Base-by-base conservation (phyloP, 208 protist species). In the Naegleria fowleri region DNA sequence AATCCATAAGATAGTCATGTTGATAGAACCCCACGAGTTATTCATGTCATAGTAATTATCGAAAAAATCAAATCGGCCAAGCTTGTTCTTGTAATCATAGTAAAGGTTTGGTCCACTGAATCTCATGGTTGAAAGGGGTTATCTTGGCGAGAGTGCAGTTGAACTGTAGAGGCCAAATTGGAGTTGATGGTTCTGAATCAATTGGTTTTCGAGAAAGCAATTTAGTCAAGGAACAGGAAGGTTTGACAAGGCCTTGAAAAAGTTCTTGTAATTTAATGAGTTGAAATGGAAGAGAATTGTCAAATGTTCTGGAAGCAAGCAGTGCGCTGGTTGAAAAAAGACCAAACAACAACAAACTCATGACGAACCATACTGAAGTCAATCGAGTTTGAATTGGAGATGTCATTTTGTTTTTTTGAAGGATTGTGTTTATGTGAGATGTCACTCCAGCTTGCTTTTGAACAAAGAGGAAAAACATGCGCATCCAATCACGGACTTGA, bases 101-200 rank as follows among this genome's bases (percentile, higher is more conserved):
- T 43, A 86, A 48, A 86, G 25, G n/a, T 29, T 86, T 86, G 7
- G 83, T 86, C 83, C 83, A 86, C 48, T 43, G 29, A 36, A 86
- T 48, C 1, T 39, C 29, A 19, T 40, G 7, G 41, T 86, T 36
- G 41, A 48, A 25, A 2, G 29, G 36, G 0, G 11, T 48, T 43
- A 86, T 43, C 25, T 86, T 86, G 39, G 29, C 15, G 39, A 86
- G 36, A 29, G 83, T 86, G 19, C 5, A 7, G 16, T 86, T 86
- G 38, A 86, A 86, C 4, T 43, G 29, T 0, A 86, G 25, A 22
- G 83, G 83, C 83, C 83, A 86, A 19, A 86, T 36, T 43, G 83
- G 83, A 43, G 43, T 4, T 0, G 2, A 48, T 48, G 83, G 16
- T 36, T 22, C 33, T 1, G 75, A 83, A 58, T 67, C 22, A 67